Conservation (phyloP, 129 eudicot genomes). For the Ambrosia trifida region DNA sequence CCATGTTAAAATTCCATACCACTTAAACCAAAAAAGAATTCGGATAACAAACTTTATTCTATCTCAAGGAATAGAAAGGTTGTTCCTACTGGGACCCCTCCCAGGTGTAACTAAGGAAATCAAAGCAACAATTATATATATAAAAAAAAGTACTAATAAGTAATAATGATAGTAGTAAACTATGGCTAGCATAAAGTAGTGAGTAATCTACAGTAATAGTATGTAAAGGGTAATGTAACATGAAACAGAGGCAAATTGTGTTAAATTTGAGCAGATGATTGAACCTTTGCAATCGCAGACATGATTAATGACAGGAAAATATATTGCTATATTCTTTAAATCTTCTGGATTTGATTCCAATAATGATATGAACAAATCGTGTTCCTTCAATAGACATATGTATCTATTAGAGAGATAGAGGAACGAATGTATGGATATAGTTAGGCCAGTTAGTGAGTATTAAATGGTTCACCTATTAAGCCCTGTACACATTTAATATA, state of each 20-base stretch:
- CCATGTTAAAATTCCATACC: too few species aligned
- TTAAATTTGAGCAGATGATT: conserved; percentile 21
- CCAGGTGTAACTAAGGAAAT: too few species aligned
- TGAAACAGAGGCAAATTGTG: conserved; percentile 11
- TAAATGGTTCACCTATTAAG: conserved; percentile 32
- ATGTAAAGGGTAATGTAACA: not conserved
- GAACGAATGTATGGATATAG: conserved; percentile 35
- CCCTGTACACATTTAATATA: conserved; percentile 35
- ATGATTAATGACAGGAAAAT: conserved; percentile 29
- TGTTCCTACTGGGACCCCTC: too few species aligned
- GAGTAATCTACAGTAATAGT: too few species aligned
- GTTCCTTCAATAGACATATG: not conserved
- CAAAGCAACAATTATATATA: too few species aligned
- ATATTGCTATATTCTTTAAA: conserved; percentile 16
- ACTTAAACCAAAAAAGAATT: too few species aligned
- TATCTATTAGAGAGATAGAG: not conserved
- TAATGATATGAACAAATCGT: conserved; percentile 23
- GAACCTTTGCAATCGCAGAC: conserved; percentile 42
- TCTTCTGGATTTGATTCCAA: conserved; percentile 21
- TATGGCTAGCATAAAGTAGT: too few species aligned
- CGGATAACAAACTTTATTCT: too few species aligned
- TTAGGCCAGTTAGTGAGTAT: conserved; percentile 40
- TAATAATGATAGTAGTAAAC: too few species aligned
- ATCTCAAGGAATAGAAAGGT: too few species aligned
- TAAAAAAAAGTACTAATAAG: too few species aligned